A percentile compares a stretch with the other conserved stretches of the same genome.
Evolutionary conservation across 805 yeast species (phyloP).

Genomic region (Starmerella powellii): DNA sequence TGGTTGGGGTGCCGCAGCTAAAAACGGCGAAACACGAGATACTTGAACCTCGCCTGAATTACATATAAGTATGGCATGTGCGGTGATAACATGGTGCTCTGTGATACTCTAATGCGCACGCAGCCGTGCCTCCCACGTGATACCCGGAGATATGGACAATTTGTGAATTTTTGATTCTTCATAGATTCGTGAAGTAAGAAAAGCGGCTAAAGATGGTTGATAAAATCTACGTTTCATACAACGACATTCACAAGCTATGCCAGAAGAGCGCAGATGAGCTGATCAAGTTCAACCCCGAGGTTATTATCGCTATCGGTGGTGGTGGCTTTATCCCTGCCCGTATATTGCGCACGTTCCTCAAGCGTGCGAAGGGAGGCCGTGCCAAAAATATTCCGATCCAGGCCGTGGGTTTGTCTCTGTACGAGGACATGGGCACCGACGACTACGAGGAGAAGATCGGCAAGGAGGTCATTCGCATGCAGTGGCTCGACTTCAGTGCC

Average conservation of each 20-base stretch:
- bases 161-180: too few relatives aligned
- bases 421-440: conserved; percentile 59
- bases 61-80: too few relatives aligned
- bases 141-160: too few relatives aligned
- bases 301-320: conserved; percentile 88
- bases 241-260: conserved; percentile 72
- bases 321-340: conserved; percentile 98
- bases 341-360: conserved; percentile 82
- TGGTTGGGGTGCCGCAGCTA: too few relatives aligned
- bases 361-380: conserved; percentile 43
- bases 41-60: too few relatives aligned
- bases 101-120: too few relatives aligned
- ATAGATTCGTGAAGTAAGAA: too few relatives aligned
- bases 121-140: too few relatives aligned
- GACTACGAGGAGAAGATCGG: conserved; percentile 49
- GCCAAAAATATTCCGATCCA: conserved; percentile 70
- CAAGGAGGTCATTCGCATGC: conserved; percentile 73
- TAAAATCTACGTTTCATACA: conserved; percentile 54
- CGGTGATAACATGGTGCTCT: too few relatives aligned
- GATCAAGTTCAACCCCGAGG: conserved; percentile 63
- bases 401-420: conserved; percentile 85
- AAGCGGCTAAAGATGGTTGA: too few relatives aligned
- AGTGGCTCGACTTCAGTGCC: conserved; percentile 78
- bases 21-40: too few relatives aligned
- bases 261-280: conserved; percentile 50